Evolutionary conservation across 176 grass and related monocot genomes (phyloP).

Genomic region (Microstegium vimineum): DNA sequence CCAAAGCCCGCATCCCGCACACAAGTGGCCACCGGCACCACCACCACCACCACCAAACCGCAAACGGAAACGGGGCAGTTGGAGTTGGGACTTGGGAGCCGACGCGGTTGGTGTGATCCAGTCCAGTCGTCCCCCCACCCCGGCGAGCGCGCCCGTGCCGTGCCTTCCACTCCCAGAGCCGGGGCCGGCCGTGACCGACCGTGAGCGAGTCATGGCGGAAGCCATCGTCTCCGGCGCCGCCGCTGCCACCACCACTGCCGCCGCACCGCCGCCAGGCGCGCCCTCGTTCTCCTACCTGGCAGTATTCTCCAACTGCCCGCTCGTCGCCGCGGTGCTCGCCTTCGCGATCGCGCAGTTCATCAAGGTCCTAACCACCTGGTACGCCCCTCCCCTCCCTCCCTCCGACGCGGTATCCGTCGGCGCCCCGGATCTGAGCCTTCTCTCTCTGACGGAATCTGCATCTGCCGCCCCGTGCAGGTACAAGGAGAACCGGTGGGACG

Average conservation of each 20-base stretch:
- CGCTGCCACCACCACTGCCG: not conserved
- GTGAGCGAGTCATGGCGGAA: not conserved
- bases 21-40: too few relatives aligned
- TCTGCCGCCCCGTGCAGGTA: constrained; percentile 39
- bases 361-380: constrained; percentile 93
- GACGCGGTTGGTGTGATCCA: not conserved
- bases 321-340: constrained; percentile 61
- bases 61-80: not conserved
- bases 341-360: constrained; percentile 75
- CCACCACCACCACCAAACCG: not conserved
- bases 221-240: not conserved
- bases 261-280: constrained; percentile 8
- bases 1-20: too few relatives aligned
- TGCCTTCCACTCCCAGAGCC: not conserved
- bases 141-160: too few relatives aligned
- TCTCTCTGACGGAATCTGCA: constrained; percentile 18
- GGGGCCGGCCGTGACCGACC: too few relatives aligned
- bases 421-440: constrained; percentile 31
- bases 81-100: not conserved
- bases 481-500: constrained; percentile 92
- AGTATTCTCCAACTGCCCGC: constrained; percentile 63
- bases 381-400: not conserved
- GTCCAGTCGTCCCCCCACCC: not conserved
- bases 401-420: not conserved
- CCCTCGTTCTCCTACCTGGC: constrained; percentile 65